Conservation (phyloP, 1,284 basidiomycete species). For the Neolentinus lepideus region DNA sequence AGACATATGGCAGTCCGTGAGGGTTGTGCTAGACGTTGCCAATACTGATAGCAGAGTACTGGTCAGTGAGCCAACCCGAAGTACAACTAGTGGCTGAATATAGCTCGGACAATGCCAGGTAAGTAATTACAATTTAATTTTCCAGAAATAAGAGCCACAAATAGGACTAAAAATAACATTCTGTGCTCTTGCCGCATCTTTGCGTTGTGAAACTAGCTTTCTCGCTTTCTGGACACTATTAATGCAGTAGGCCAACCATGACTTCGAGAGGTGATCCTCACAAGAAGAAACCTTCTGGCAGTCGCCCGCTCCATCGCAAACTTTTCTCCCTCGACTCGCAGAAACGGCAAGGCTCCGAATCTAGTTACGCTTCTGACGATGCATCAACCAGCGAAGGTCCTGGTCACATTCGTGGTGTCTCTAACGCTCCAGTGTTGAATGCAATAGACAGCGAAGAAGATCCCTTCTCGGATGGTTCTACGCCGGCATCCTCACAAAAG, state of each 20-base stretch:
- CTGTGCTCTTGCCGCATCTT: too few species aligned
- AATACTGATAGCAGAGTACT: too few species aligned
- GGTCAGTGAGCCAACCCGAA: too few species aligned
- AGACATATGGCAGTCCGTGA: too few species aligned
- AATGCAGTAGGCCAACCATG: not conserved
- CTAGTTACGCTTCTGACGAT: conserved; percentile 15
- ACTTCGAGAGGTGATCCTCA: not conserved
- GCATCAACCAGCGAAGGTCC: not conserved
- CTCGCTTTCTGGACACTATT: not conserved
- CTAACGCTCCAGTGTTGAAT: conserved; percentile 6
- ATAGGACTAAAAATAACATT: too few species aligned
- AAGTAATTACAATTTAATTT: too few species aligned
- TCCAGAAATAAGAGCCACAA: too few species aligned
- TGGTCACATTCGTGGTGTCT: not conserved
- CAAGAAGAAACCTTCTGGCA: conserved; percentile 23
- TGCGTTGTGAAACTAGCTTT: too few species aligned
- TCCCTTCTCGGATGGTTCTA: conserved; percentile 7
- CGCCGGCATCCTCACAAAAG: conserved; percentile 13
- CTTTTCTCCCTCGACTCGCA: conserved; percentile 28
- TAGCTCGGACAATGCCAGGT: too few species aligned
- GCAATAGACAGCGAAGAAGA: conserved; percentile 10
- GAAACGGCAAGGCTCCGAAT: conserved; percentile 14
- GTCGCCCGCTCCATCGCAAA: conserved; percentile 22
- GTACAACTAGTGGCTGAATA: too few species aligned
- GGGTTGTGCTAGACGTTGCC: too few species aligned